These are phyloP conservation scores for Talaromyces sp. DNA, from an alignment of 2,329 filamentous ascomycete species.

Conservation along the genomic window DNA sequence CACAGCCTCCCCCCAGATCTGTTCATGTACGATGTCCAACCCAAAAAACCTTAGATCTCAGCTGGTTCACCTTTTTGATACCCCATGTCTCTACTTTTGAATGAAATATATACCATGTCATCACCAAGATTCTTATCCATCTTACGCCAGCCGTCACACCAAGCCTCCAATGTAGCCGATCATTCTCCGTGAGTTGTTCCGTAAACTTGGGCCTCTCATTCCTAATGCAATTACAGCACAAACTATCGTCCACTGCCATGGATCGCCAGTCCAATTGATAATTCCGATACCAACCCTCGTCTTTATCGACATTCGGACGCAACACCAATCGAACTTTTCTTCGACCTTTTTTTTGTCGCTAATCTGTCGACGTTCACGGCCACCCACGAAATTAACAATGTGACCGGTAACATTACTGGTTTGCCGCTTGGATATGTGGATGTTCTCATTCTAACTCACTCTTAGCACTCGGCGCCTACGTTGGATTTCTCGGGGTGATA, in stretches of 20 bases:
- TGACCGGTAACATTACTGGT: conserved; percentile 35
- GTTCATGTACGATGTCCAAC: background rate
- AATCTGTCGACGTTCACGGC: conserved; percentile 66
- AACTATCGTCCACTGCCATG: conserved; percentile 30
- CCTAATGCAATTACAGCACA: conserved; percentile 8
- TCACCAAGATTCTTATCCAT: conserved; percentile 34
- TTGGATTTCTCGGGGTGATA: conserved; percentile 60
- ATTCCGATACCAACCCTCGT: conserved; percentile 26
- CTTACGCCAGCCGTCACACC: conserved; percentile 29
- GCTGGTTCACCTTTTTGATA: conserved; percentile 23
- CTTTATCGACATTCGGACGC: conserved; percentile 53
- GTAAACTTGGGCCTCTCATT: background rate
- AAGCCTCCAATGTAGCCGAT: conserved; percentile 11
- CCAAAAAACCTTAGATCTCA: conserved; percentile 1
- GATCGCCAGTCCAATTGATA: conserved; percentile 40
- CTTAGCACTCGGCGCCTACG: conserved; percentile 48
- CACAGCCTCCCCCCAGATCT: no score
- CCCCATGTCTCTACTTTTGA: conserved; percentile 10
- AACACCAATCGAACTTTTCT: conserved; percentile 61
- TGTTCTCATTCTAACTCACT: background rate
- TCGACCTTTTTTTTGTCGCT: conserved; percentile 65
- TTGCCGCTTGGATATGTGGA: background rate
- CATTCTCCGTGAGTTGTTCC: conserved; percentile 25
- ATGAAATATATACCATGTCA: conserved; percentile 29
- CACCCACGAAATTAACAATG: conserved; percentile 58